A percentile compares a stretch with the other conserved stretches of the same genome.
Conservation (phyloP, 176 grass and related monocot genomes). For the Carex parvula region DNA sequence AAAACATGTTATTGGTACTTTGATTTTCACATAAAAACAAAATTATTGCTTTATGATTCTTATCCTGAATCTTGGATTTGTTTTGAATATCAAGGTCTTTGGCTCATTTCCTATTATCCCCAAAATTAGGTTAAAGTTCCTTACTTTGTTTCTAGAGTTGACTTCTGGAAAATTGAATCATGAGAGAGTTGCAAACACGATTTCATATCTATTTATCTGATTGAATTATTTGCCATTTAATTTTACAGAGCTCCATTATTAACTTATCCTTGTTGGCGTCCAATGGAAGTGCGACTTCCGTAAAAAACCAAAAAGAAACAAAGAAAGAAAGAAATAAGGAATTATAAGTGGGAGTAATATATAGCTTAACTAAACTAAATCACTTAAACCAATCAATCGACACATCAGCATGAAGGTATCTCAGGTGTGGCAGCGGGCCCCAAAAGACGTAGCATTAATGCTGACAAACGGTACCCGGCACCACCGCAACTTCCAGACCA, state of each 20-base stretch:
- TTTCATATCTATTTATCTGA: background rate
- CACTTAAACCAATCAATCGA: background rate
- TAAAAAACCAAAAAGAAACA: background rate
- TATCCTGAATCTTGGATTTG: background rate
- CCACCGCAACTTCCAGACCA: conserved; percentile 44
- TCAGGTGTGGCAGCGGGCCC: conserved; percentile 33
- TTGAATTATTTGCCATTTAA: background rate
- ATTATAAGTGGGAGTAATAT: background rate
- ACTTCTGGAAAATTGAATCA: background rate
- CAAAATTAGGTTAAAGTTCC: background rate
- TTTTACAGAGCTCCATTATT: conserved; percentile 15
- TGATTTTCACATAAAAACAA: background rate
- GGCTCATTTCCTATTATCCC: background rate
- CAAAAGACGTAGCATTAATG: conserved; percentile 61
- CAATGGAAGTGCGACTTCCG: conserved; percentile 21
- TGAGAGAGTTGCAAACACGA: background rate
- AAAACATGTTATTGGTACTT: background rate
- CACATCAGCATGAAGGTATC: conserved; percentile 42
- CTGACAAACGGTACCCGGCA: conserved; percentile 20
- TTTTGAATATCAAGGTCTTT: background rate
- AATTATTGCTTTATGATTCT: background rate
- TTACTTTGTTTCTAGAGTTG: background rate
- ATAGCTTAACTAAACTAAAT: background rate
- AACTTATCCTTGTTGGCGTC: background rate
- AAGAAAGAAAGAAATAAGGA: background rate